Conservation (phyloP, 192 early-diverging fungal species). For the Thamnidium elegans region DNA sequence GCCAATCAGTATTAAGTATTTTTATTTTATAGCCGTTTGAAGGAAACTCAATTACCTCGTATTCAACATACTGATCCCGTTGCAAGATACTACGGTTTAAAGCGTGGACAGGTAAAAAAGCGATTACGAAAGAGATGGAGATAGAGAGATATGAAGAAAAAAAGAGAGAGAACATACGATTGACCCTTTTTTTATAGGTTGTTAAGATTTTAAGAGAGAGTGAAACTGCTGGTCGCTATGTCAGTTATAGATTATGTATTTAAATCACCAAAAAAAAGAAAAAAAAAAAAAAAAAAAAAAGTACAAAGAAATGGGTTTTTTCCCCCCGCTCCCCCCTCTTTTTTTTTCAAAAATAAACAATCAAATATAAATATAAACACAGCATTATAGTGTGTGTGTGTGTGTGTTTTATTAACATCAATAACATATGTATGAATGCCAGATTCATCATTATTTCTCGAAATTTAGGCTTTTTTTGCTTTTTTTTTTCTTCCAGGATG, state of each 20-base stretch:
- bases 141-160: background rate
- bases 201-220: slow-evolving; percentile 92
- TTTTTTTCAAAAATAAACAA: slow-evolving; percentile 1
- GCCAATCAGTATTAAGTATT: background rate
- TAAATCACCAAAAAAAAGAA: slow-evolving; percentile 40
- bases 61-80: slow-evolving; percentile 88
- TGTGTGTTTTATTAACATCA: background rate
- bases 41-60: slow-evolving; percentile 93
- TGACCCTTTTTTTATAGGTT: slow-evolving; percentile 46
- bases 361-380: background rate
- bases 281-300: background rate
- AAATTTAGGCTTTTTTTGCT: background rate
- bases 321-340: background rate
- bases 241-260: slow-evolving; percentile 94
- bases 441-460: too few species aligned
- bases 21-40: slow-evolving; percentile 65
- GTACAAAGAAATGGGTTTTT: too few species aligned
- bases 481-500: slow-evolving; percentile 36
- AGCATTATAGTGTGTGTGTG: background rate
- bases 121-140: background rate
- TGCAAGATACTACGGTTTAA: slow-evolving; percentile 94
- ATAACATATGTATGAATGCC: too few species aligned
- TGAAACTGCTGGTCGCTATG: slow-evolving; percentile 96
- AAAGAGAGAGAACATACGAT: background rate
- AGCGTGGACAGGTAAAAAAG: slow-evolving; percentile 63